These are phyloP conservation scores for Tremellales sp. DNA, from an alignment of 1,284 basidiomycete genomes.

Conservation along the genomic window DNA sequence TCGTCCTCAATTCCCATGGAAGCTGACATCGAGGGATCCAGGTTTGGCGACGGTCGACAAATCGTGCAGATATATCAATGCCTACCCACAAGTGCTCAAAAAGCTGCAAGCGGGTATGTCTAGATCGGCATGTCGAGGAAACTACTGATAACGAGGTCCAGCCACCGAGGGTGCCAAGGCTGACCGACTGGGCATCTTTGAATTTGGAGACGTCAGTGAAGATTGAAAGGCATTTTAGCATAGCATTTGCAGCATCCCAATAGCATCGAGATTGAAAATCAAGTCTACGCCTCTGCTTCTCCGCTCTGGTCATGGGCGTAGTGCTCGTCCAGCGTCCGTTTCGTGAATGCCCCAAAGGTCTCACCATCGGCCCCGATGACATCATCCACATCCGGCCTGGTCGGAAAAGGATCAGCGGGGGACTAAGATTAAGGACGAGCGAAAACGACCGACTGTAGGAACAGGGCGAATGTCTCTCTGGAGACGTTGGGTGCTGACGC, in stretches of 20 bases:
- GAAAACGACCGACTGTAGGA: slow-evolving; percentile 63
- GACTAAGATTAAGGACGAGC: neutral
- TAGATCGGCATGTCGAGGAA: neutral
- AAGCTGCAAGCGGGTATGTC: slow-evolving; percentile 56
- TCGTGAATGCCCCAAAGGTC: slow-evolving; percentile 86
- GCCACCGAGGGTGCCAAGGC: slow-evolving; percentile 65
- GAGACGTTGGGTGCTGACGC: slow-evolving; percentile 52
- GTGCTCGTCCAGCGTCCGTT: slow-evolving; percentile 73
- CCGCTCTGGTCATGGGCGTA: slow-evolving; percentile 51
- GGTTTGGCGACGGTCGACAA: slow-evolving; percentile 78
- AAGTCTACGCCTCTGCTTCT: slow-evolving; percentile 13
- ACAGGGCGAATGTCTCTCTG: slow-evolving; percentile 77
- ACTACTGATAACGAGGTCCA: slow-evolving; percentile 2
- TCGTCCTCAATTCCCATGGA: neutral
- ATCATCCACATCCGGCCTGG: slow-evolving; percentile 68
- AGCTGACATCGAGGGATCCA: slow-evolving; percentile 7
- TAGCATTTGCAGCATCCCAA: too few relatives aligned
- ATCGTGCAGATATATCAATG: slow-evolving; percentile 64
- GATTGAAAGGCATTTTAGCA: slow-evolving; percentile 18
- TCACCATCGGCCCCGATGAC: slow-evolving; percentile 58
- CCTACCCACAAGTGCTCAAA: slow-evolving; percentile 67
- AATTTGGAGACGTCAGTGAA: slow-evolving; percentile 50
- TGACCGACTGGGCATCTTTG: slow-evolving; percentile 77
- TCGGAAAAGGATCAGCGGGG: neutral
- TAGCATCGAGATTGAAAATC: neutral